Evolutionary conservation across 495 filamentous ascomycete genomes (phyloP).

Genomic region (Podospora pseudoanserina): DNA sequence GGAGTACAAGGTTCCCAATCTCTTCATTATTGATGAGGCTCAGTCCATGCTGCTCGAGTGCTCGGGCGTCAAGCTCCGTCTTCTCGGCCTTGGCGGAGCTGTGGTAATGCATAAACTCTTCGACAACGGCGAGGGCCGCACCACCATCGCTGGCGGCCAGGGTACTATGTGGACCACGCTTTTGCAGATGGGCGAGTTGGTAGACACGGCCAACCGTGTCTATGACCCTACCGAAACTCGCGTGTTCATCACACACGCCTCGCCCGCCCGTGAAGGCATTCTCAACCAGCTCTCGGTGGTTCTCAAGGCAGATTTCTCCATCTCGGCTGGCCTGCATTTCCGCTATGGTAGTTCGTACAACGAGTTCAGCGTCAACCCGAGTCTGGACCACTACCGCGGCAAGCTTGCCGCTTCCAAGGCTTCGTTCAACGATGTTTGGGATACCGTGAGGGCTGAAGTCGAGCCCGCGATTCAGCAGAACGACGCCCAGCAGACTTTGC

Average conservation of each 20-base stretch:
- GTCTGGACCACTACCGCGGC: slow-evolving; percentile 95
- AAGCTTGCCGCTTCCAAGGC: slow-evolving; percentile 99
- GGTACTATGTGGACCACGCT: slow-evolving; percentile 99
- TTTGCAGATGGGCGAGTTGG: slow-evolving; percentile 95
- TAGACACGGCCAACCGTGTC: slow-evolving; percentile 96
- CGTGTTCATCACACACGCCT: slow-evolving; percentile 95
- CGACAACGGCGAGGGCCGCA: slow-evolving; percentile 96
- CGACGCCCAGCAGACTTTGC: slow-evolving; percentile 82
- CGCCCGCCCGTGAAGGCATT: slow-evolving; percentile 92
- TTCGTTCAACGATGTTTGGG: slow-evolving; percentile 99
- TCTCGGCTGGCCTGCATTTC: slow-evolving; percentile 98
- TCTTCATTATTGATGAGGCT: slow-evolving; percentile 97
- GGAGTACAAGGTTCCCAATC: slow-evolving; percentile 96
- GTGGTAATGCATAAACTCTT: slow-evolving; percentile 99
- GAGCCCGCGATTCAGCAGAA: slow-evolving; percentile 89
- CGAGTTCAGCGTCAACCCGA: slow-evolving; percentile 98
- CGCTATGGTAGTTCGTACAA: slow-evolving; percentile 99
- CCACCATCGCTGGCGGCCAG: slow-evolving; percentile 96
- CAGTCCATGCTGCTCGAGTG: slow-evolving; percentile 91
- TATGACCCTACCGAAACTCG: slow-evolving; percentile 99
- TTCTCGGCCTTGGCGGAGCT: slow-evolving; percentile 90
- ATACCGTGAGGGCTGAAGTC: slow-evolving; percentile 94
- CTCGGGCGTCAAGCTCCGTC: slow-evolving; percentile 91
- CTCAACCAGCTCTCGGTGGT: slow-evolving; percentile 97
- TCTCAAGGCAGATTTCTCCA: slow-evolving; percentile 96